phyloP scores from a whole-genome alignment of 1,284 basidiomycete species.

The Naganishia albida region DNA sequence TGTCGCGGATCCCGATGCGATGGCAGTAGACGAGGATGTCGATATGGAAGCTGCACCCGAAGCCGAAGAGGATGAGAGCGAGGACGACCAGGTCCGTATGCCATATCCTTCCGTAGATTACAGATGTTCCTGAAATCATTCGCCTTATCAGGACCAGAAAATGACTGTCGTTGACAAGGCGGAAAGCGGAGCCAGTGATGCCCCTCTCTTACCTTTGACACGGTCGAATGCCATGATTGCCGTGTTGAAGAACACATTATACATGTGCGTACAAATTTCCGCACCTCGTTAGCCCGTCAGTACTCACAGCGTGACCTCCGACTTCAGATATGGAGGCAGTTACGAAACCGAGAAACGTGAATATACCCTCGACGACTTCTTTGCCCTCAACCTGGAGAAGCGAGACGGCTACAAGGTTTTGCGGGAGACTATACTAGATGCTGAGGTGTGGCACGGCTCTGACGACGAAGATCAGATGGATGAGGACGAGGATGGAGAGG shows the following conservation, averaged over 20 bases:
- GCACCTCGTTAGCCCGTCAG: neutral
- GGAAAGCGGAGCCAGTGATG: conserved; percentile 64
- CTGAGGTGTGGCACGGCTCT: conserved; percentile 63
- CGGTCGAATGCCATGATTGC: conserved; percentile 93
- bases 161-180: conserved; percentile 13
- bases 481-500: conserved; percentile 57
- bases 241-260: conserved; percentile 79
- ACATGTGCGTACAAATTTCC: conserved; percentile 63
- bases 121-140: neutral
- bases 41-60: conserved; percentile 48
- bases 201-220: conserved; percentile 70
- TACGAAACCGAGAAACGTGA: conserved; percentile 73
- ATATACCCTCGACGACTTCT: conserved; percentile 83
- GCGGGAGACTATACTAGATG: conserved; percentile 66
- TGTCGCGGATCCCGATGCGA: conserved; percentile 39
- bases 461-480: conserved; percentile 61
- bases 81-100: conserved; percentile 16
- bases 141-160: conserved; percentile 3
- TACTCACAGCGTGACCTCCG: neutral
- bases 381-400: conserved; percentile 75
- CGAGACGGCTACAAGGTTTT: conserved; percentile 73
- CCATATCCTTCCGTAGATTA: neutral
- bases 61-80: conserved; percentile 35
- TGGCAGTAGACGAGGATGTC: conserved; percentile 30
- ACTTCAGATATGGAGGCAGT: conserved; percentile 77